Conservation (phyloP, 108 stramenopile species). For the Fistulifera pelliculosa region DNA sequence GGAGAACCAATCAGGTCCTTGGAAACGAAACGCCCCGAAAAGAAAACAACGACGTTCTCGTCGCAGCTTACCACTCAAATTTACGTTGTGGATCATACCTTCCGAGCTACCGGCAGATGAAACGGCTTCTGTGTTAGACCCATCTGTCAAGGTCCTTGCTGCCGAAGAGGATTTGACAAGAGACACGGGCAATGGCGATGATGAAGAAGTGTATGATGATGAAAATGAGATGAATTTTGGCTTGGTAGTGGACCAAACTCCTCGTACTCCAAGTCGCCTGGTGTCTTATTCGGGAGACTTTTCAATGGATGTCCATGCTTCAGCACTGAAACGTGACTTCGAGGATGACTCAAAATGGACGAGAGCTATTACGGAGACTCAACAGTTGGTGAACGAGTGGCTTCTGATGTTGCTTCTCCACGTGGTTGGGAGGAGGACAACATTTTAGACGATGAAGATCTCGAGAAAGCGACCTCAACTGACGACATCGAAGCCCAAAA, state of each 20-base stretch:
- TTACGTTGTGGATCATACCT: slow-evolving; percentile 8
- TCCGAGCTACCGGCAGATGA: not conserved
- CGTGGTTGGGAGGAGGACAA: too few relatives aligned
- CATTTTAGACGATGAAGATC: too few relatives aligned
- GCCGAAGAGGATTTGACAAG: slow-evolving; percentile 6
- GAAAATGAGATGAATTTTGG: slow-evolving; percentile 16
- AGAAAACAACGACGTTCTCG: not conserved
- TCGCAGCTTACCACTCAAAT: not conserved
- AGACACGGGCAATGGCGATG: slow-evolving; percentile 8
- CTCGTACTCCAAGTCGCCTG: slow-evolving; percentile 5
- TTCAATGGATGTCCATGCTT: not conserved
- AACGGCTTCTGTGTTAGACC: not conserved
- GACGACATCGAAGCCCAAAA: too few relatives aligned
- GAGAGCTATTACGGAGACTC: not conserved
- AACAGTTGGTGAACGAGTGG: slow-evolving; percentile 1
- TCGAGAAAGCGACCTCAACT: too few relatives aligned
- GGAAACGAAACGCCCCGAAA: not conserved
- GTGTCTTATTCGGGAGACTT: slow-evolving; percentile 1
- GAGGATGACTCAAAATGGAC: not conserved
- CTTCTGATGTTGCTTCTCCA: too few relatives aligned
- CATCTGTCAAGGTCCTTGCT: slow-evolving; percentile 4
- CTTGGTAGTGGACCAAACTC: slow-evolving; percentile 30
- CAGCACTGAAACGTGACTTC: not conserved
- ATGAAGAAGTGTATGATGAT: slow-evolving; percentile 25
- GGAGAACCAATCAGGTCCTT: slow-evolving; percentile 7